Evolutionary conservation across 306 rosid species (phyloP), one percentile per base, ranked within the genome.

Genomic region (Cajanus cajan): DNA sequence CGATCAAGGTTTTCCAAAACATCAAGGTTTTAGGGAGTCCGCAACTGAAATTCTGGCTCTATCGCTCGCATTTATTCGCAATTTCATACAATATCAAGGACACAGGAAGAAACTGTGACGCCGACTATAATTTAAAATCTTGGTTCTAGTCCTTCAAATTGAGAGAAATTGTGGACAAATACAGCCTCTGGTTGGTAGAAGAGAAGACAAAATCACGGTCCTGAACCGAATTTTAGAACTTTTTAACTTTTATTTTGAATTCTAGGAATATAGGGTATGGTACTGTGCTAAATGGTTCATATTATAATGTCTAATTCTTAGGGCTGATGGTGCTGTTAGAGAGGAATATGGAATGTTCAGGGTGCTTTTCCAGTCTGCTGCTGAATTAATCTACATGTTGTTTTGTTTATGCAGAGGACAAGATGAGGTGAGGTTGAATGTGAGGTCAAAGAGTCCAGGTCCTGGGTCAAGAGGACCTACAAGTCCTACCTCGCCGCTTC

Each of bases 401-500:
- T 81, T 14, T 71, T 79, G 82, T 71, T 80, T 82, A 52, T 85
- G 75, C 76, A 93, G 99, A 83, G 88, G 83, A 77, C 88, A 77
- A 59, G 80, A 74, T 43, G 95, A 95, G 50, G 51, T 85, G 74
- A 95, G 87, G 84, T 82, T 80, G 51, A 79, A 48, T 44, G 55
- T 55, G 74, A 91, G 85, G 88, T 59, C 93, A 13, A 91, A 85
- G 83, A 95, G 99, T 85, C 96, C 98, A 3, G 94, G 94, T 78
- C 88, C 94, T 18, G 90, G 92, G 45, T 89, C 94, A 39, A 86
- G 94, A 86, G 97, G 97, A 11, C 96, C 97, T 33, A 89, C 99
- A 31, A 91, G 96, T 83, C 97, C 99, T 24, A 86, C 98, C 21
- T 93, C 98, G n/a, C 93, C 99, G 67, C 96, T 95, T 57, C 91